These are phyloP conservation scores for Penicillium sp. DNA, from an alignment of 2,329 filamentous ascomycete species.

Conservation along the genomic window DNA sequence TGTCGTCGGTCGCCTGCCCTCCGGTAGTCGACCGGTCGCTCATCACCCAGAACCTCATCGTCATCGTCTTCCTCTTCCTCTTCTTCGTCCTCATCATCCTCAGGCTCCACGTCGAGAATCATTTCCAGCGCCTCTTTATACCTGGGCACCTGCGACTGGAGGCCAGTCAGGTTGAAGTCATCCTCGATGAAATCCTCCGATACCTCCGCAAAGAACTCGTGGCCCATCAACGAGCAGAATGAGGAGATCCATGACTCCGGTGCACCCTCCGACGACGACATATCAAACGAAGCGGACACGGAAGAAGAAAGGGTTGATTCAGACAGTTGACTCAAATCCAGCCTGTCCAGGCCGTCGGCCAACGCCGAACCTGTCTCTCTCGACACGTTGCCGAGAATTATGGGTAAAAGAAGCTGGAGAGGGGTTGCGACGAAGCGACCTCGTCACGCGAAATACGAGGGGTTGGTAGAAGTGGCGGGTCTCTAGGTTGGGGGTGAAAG, in stretches of 20 bases:
- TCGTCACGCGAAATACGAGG: constrained; percentile 17
- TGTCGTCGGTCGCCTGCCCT: constrained; percentile 66
- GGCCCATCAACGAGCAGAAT: constrained; percentile 90
- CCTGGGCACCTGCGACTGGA: constrained; percentile 94
- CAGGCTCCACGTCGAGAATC: constrained; percentile 96
- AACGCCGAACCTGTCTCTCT: constrained; percentile 44
- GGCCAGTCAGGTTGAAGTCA: constrained; percentile 96
- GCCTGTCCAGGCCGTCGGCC: constrained; percentile 47
- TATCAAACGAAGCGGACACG: constrained; percentile 39
- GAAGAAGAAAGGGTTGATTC: constrained; percentile 41
- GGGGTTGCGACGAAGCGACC: constrained; percentile 17
- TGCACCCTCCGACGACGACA: constrained; percentile 46
- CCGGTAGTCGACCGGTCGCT: constrained; percentile 41
- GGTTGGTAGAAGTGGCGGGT: constrained; percentile 2
- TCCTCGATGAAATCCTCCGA: constrained; percentile 99
- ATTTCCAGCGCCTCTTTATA: constrained; percentile 99
- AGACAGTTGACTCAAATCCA: constrained; percentile 45
- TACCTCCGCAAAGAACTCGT: constrained; percentile 98
- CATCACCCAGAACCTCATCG: constrained; percentile 63
- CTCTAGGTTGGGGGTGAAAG: background rate
- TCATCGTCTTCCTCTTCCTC: constrained; percentile 64
- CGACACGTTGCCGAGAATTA: constrained; percentile 43
- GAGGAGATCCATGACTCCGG: constrained; percentile 96
- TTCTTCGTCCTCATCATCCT: constrained; percentile 69
- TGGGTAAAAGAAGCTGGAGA: constrained; percentile 9